Conservation (phyloP, 306 rosid genomes). For the Quercus ilex region DNA sequence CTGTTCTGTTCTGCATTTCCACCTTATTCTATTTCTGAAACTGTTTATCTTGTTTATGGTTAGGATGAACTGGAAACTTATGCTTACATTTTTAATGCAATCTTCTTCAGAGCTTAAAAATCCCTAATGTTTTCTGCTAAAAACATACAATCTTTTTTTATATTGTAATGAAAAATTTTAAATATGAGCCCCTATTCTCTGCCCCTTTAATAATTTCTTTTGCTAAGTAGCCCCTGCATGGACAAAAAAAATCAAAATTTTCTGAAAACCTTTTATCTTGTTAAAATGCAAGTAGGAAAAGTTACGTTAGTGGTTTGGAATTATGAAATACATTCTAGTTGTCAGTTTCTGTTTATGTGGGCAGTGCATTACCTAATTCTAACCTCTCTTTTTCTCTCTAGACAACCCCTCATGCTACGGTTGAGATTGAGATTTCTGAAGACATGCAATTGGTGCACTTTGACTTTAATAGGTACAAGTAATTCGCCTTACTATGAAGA, state of each 20-base stretch:
- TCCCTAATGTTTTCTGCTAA: not conserved
- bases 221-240: not conserved
- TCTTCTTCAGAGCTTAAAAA: not conserved
- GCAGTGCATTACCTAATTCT: not conserved
- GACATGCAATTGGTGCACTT: slow-evolving; percentile 35
- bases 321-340: not conserved
- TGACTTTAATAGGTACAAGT: slow-evolving; percentile 32
- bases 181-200: not conserved
- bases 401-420: slow-evolving; percentile 36
- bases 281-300: not conserved
- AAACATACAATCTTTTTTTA: not conserved
- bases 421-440: slow-evolving; percentile 41
- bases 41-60: not conserved
- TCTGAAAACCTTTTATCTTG: not conserved
- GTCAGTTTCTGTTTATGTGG: not conserved
- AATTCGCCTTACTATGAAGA: not conserved
- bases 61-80: not conserved
- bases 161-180: not conserved
- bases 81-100: not conserved
- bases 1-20: not conserved
- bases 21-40: not conserved
- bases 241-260: not conserved
- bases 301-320: not conserved
- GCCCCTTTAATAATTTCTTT: not conserved
- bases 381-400: slow-evolving; percentile 2